Percentiles rank a stretch among this genome's conserved stretches.
Conservation (phyloP, 495 filamentous ascomycete species). For the Poronia punctata region DNA sequence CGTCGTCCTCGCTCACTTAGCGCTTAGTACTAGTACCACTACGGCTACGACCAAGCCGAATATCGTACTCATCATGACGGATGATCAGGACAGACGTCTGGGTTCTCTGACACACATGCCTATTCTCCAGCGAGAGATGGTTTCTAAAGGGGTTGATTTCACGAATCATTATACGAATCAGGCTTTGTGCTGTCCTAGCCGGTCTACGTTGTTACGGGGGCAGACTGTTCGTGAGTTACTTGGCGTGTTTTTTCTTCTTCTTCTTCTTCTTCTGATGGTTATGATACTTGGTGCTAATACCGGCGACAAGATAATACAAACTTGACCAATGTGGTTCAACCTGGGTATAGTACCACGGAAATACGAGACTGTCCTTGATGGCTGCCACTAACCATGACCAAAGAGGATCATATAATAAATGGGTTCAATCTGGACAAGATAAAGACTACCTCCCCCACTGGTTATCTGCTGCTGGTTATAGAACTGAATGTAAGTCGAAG, state of each 20-base stretch:
- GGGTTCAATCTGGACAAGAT: constrained; percentile 47
- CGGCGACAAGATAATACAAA: constrained; percentile 7
- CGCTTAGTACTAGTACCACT: too few species aligned
- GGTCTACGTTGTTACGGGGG: constrained; percentile 46
- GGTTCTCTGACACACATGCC: constrained; percentile 39
- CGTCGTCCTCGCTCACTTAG: neutral
- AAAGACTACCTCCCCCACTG: constrained; percentile 50
- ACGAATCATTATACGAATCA: constrained; percentile 41
- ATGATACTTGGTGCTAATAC: neutral
- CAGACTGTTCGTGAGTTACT: constrained; percentile 49
- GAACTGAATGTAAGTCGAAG: constrained; percentile 40
- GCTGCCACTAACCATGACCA: neutral
- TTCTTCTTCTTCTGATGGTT: too few species aligned
- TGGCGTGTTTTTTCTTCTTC: neutral
- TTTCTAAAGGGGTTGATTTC: constrained; percentile 36
- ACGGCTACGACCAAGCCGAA: constrained; percentile 32
- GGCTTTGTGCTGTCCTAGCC: constrained; percentile 44
- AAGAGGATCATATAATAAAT: constrained; percentile 55
- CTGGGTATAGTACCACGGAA: too few species aligned
- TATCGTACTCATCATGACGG: constrained; percentile 45
- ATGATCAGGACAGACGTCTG: constrained; percentile 45
- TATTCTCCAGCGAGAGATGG: constrained; percentile 24
- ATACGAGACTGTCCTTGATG: too few species aligned
- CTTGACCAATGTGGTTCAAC: constrained; percentile 2
- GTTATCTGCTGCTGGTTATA: constrained; percentile 49